Conservation (phyloP, 805 yeast genomes). For the Schwanniomyces vanrijiae region DNA sequence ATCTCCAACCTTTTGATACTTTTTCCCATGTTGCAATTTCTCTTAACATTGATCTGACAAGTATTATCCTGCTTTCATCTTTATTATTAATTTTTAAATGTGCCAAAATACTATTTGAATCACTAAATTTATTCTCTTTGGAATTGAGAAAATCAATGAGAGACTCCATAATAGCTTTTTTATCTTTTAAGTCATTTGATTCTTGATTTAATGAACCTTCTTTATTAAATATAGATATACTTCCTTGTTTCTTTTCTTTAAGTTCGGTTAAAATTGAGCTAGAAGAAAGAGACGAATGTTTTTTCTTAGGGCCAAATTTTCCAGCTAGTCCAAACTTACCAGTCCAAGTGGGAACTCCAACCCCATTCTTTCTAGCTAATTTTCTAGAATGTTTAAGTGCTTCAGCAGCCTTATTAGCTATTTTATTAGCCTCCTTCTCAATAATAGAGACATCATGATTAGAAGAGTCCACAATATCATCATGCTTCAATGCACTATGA, state of each 20-base stretch:
- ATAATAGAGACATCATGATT: constrained; percentile 54
- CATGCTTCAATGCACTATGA: constrained; percentile 77
- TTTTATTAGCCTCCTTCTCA: constrained; percentile 62
- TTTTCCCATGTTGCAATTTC: constrained; percentile 69
- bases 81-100: constrained; percentile 24
- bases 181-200: constrained; percentile 17
- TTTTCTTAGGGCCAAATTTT: constrained; percentile 33
- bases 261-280: constrained; percentile 49
- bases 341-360: constrained; percentile 96
- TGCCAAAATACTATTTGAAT: constrained; percentile 50
- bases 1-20: constrained; percentile 59
- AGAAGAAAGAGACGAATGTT: constrained; percentile 34
- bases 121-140: constrained; percentile 40
- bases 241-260: constrained; percentile 40
- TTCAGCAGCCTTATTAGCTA: constrained; percentile 52
- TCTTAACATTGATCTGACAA: constrained; percentile 66
- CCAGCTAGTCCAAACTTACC: constrained; percentile 91
- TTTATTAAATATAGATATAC: constrained; percentile 11
- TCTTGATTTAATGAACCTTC: constrained; percentile 15
- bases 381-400: constrained; percentile 63
- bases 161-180: constrained; percentile 24
- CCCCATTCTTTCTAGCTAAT: constrained; percentile 40
- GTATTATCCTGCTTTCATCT: constrained; percentile 52
- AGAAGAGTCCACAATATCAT: constrained; percentile 61
- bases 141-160: constrained; percentile 40